These are phyloP conservation scores for Mucor indicus DNA, from an alignment of 371 early-diverging fungal species.

Conservation along the genomic window DNA sequence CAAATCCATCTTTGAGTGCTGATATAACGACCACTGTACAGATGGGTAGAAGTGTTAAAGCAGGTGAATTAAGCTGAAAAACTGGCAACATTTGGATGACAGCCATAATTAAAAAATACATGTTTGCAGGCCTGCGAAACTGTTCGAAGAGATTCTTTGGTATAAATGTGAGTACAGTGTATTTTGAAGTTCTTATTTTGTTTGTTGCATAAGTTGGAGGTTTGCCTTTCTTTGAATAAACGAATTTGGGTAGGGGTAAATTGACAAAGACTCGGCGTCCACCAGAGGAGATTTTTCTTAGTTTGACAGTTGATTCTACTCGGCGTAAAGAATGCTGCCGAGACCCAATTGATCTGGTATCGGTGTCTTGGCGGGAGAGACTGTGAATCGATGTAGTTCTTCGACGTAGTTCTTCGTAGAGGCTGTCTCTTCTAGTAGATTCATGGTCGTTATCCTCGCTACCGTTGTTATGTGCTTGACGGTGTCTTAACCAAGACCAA, in stretches of 20 bases:
- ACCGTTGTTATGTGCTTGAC: too few relatives aligned
- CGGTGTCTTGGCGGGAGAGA: neutral
- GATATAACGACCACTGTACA: conserved; percentile 83
- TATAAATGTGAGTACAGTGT: conserved; percentile 87
- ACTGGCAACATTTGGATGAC: conserved; percentile 84
- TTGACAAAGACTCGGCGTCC: conserved; percentile 69
- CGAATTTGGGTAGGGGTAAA: conserved; percentile 53
- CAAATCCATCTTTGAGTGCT: conserved; percentile 94
- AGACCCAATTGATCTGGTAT: too few relatives aligned
- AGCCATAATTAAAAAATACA: conserved; percentile 95
- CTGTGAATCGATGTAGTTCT: neutral
- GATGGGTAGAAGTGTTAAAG: conserved; percentile 87
- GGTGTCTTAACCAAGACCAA: too few relatives aligned
- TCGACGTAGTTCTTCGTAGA: conserved; percentile 1
- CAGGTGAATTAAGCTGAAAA: conserved; percentile 71
- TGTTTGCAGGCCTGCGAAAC: conserved; percentile 92
- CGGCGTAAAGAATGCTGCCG: conserved; percentile 3
- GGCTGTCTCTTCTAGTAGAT: conserved; percentile 1
- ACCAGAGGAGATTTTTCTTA: conserved; percentile 27
- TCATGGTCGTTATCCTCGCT: neutral
- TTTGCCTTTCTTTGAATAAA: conserved; percentile 41
- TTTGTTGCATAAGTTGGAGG: conserved; percentile 61
- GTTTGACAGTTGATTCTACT: conserved; percentile 23
- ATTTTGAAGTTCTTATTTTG: conserved; percentile 86
- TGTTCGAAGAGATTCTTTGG: conserved; percentile 97